Percentiles rank a stretch among this genome's conserved stretches.
Conservation (phyloP, 192 early-diverging fungal genomes). For the Allomyces javanicus region DNA sequence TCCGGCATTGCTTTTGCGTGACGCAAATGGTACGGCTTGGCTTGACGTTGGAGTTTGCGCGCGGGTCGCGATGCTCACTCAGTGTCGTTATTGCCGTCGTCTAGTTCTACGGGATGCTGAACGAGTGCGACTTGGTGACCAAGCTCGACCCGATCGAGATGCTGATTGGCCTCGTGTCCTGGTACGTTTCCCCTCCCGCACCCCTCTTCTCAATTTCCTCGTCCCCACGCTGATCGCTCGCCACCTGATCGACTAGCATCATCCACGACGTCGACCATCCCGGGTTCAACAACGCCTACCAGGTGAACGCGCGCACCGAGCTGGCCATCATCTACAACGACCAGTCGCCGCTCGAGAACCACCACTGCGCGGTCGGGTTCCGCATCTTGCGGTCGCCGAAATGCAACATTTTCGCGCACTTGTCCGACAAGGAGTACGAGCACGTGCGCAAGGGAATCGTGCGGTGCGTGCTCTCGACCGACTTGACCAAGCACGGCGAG, state of each 20-base stretch:
- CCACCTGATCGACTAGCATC: neutral
- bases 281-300: constrained; percentile 77
- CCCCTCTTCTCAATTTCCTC: too few relatives aligned
- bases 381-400: neutral
- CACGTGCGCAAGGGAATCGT: constrained; percentile 24
- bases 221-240: too few relatives aligned
- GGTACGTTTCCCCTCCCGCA: neutral
- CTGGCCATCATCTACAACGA: constrained; percentile 53
- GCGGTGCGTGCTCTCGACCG: constrained; percentile 25
- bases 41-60: too few relatives aligned
- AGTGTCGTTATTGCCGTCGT: too few relatives aligned
- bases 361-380: constrained; percentile 45
- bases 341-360: constrained; percentile 65
- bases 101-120: neutral
- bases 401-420: neutral
- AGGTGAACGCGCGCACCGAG: constrained; percentile 66
- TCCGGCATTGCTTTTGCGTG: constrained; percentile 26
- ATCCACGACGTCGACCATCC: constrained; percentile 26
- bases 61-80: too few relatives aligned
- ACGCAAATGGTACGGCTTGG: constrained; percentile 15
- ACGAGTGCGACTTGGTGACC: neutral
- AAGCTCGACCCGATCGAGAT: neutral
- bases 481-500: constrained; percentile 30
- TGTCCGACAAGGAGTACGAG: constrained; percentile 4
- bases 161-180: neutral